These are phyloP conservation scores for Globisporangium paroecandrum DNA, from an alignment of 352 stramenopile species.

Conservation along the genomic window DNA sequence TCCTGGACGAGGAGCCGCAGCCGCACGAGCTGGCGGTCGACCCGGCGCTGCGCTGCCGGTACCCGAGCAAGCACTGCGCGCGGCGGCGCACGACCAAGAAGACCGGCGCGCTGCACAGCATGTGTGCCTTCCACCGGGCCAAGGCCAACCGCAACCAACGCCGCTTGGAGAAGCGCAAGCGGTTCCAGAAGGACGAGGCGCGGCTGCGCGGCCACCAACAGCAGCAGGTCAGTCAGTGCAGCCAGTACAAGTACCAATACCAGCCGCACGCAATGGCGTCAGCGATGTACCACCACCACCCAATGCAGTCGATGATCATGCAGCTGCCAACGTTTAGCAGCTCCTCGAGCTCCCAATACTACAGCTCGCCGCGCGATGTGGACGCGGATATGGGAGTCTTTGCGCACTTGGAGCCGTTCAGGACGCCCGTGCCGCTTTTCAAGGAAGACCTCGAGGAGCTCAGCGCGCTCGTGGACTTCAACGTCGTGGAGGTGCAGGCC, in stretches of 20 bases:
- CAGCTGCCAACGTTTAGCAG: constrained; percentile 1
- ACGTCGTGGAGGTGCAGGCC: constrained; percentile 7
- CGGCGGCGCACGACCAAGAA: constrained; percentile 12
- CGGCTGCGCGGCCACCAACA: constrained; percentile 7
- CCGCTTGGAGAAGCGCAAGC: constrained; percentile 15
- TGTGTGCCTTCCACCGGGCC: constrained; percentile 16
- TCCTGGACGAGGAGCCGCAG: constrained; percentile 34
- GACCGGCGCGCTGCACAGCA: constrained; percentile 13
- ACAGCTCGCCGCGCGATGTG: constrained; percentile 25
- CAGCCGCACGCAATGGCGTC: neutral
- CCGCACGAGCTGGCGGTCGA: constrained; percentile 35
- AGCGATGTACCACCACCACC: neutral
- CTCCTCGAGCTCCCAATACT: neutral
- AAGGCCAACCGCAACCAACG: constrained; percentile 18
- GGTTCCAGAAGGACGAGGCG: constrained; percentile 14
- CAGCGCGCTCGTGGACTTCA: constrained; percentile 31
- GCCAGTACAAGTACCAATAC: neutral
- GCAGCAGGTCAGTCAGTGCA: neutral
- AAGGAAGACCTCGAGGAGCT: constrained; percentile 40
- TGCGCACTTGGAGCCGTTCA: constrained; percentile 33
- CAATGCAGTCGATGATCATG: constrained; percentile 9
- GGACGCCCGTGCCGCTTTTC: constrained; percentile 27
- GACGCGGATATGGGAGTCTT: constrained; percentile 15
- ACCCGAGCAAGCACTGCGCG: constrained; percentile 16
- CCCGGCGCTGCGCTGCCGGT: constrained; percentile 17